Conservation (phyloP, 768 basidiomycete genomes). For the Kwoniella dendrophila region DNA sequence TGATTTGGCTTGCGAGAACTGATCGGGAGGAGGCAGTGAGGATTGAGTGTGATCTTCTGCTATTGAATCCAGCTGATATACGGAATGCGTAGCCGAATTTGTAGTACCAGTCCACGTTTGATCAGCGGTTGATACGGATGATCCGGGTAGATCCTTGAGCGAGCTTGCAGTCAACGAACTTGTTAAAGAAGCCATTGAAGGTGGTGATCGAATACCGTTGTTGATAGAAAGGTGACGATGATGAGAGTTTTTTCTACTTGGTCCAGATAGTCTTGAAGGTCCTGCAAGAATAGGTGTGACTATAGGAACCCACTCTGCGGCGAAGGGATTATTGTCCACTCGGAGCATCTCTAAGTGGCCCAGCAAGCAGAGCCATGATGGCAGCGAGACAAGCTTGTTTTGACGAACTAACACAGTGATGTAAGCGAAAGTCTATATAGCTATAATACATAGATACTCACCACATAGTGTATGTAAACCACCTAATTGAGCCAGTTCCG, state of each 20-base stretch:
- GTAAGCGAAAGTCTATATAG: conserved; percentile 1
- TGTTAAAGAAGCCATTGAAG: conserved; percentile 27
- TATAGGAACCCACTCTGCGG: conserved; percentile 86
- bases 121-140: neutral
- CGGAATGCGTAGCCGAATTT: conserved; percentile 26
- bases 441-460: conserved; percentile 22
- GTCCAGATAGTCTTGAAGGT: conserved; percentile 4
- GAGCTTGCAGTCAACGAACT: conserved; percentile 33
- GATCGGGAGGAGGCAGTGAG: conserved; percentile 17
- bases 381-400: conserved; percentile 84
- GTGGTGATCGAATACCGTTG: conserved; percentile 19
- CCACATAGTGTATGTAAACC: conserved; percentile 71
- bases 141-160: conserved; percentile 10
- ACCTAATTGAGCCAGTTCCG: conserved; percentile 70
- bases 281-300: conserved; percentile 75
- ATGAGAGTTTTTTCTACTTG: conserved; percentile 11
- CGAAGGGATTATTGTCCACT: conserved; percentile 95
- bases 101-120: conserved; percentile 23
- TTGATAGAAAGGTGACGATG: conserved; percentile 23
- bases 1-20: neutral
- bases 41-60: conserved; percentile 39
- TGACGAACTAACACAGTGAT: conserved; percentile 67
- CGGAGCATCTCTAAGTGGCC: conserved; percentile 76
- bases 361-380: conserved; percentile 94
- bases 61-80: conserved; percentile 30